Base-by-base conservation (phyloP, 1,284 basidiomycete genomes). In the Ustilago crameri region DNA sequence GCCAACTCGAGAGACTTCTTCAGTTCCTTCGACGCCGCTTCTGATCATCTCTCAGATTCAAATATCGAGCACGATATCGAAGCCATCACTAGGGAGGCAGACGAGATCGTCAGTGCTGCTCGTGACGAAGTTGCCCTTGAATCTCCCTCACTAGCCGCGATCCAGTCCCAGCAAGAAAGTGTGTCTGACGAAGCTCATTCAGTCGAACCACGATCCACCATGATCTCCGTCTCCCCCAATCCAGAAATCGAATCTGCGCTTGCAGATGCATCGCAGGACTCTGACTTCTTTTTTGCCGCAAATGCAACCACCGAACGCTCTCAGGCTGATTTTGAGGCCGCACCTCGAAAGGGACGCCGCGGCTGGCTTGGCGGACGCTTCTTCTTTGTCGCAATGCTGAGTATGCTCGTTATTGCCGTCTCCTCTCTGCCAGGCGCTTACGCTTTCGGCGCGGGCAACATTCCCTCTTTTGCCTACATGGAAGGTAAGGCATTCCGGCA, bases 401-500 rank as follows among this genome's bases (percentile, higher is more conserved):
- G 45, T 26, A 20, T 76, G 48, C 27, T 72, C 24, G 51, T 64
- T 40, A 27, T 76, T n/a, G 57, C 72, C 15, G 12, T 76, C 42
- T 65, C 59, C 48, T 53, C 64, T 1, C 20, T 69, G 3, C 76
- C 76, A 1, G 46, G 54, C 23, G 76, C 72, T 12, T 35, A 70
- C 43, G 78, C 75, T 0, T 80, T 80, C 48, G 78, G 78, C 22
- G 78, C 78, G 22, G 78, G 78, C 14, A 80, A 80, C 63, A 75
- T 80, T 32, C 78, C 78, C 12, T 68, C 66, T 9, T 80, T 67
- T 34, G 64, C 75, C 22, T 75, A 64, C 54, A 60, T 75, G 62
- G 78, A 80, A 40, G 75, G 75, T 49, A 73, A 75, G 43, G 76
- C 76, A 1, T 80, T 80, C 65, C 71, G 78, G 9, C 78, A 80